Evolutionary conservation across 371 early-diverging fungal species (phyloP).

Genomic region (Ordospora colligata): DNA sequence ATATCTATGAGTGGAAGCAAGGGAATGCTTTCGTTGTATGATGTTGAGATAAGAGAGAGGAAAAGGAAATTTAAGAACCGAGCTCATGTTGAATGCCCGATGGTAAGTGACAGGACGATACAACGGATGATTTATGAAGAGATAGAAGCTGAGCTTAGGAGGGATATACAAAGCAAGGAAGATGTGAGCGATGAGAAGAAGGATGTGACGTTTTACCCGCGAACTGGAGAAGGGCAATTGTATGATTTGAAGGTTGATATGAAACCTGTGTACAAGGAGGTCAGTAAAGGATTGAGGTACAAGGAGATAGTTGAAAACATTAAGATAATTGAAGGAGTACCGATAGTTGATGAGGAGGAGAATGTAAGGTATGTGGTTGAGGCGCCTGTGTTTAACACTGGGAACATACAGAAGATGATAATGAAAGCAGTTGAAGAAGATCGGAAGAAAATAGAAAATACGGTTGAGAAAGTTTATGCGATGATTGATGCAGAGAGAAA

Average conservation of each 20-base stretch:
- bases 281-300: not conserved
- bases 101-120: not conserved
- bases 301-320: not conserved
- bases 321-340: not conserved
- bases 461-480: not conserved
- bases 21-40: not conserved
- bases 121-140: not conserved
- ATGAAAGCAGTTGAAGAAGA: not conserved
- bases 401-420: not conserved
- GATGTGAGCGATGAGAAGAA: not conserved
- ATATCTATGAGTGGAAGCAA: not conserved
- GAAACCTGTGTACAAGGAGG: slow-evolving; percentile 3
- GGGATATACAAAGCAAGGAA: not conserved
- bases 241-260: not conserved
- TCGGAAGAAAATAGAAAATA: not conserved
- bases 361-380: not conserved
- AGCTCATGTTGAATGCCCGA: not conserved
- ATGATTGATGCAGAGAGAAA: not conserved
- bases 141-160: not conserved
- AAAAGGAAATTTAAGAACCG: not conserved
- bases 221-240: not conserved
- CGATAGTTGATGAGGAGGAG: not conserved
- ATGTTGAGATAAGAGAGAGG: not conserved
- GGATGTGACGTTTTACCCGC: not conserved
- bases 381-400: not conserved